Conservation (phyloP, 768 basidiomycete genomes). For the Hygrophoropsis aurantiaca region DNA sequence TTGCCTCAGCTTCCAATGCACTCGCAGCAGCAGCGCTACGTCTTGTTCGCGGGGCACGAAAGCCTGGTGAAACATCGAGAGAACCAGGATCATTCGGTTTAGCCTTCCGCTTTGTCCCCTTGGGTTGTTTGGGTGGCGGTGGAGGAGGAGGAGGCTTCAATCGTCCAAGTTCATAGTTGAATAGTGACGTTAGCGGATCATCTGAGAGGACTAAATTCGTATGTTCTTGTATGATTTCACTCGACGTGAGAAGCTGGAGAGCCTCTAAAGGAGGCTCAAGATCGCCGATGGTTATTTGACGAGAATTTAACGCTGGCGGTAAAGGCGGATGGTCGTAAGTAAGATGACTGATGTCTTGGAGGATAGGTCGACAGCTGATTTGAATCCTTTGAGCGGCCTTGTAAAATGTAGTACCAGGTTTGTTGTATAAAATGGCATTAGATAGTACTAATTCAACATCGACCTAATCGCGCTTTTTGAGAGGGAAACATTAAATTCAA, state of each 20-base stretch:
- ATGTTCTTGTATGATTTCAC: slow-evolving; percentile 51
- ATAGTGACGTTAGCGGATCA: slow-evolving; percentile 64
- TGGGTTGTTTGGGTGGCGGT: slow-evolving; percentile 42
- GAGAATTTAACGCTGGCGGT: background rate
- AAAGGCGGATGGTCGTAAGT: slow-evolving; percentile 13
- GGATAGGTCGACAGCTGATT: slow-evolving; percentile 36
- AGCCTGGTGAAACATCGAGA: slow-evolving; percentile 43
- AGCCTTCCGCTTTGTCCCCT: slow-evolving; percentile 42
- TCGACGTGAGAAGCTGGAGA: slow-evolving; percentile 55
- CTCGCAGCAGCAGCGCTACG: slow-evolving; percentile 40
- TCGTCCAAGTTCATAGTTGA: slow-evolving; percentile 64
- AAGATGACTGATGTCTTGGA: slow-evolving; percentile 23
- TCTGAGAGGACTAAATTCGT: slow-evolving; percentile 54
- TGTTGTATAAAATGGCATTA: slow-evolving; percentile 89
- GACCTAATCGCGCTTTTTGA: slow-evolving; percentile 39
- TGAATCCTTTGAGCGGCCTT: slow-evolving; percentile 69
- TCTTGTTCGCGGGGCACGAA: slow-evolving; percentile 52
- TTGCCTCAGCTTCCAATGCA: slow-evolving; percentile 44
- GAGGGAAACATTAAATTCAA: background rate
- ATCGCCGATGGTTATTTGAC: slow-evolving; percentile 50
- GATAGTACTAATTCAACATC: slow-evolving; percentile 83
- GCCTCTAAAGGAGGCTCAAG: slow-evolving; percentile 68
- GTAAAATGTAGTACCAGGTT: slow-evolving; percentile 66
- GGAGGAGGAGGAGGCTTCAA: slow-evolving; percentile 63
- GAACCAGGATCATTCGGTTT: slow-evolving; percentile 17